Percentiles rank a stretch among this genome's conserved stretches.
Evolutionary conservation across 192 early-diverging fungal genomes (phyloP).

Genomic region (Coemansia biformis): DNA sequence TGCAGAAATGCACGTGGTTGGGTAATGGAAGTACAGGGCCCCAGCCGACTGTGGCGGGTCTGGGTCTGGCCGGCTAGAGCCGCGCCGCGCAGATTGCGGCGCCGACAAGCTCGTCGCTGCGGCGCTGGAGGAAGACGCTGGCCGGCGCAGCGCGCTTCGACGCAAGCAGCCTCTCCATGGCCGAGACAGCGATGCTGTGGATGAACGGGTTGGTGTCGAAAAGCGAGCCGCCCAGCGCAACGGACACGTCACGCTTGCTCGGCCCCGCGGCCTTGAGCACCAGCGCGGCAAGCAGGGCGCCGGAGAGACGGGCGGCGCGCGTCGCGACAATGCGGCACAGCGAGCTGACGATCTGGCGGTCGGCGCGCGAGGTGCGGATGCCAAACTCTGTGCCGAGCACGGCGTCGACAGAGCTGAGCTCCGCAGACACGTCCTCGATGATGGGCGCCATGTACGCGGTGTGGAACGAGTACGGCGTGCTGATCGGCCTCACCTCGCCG

Average conservation of each 20-base stretch:
- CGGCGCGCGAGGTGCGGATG: constrained; percentile 56
- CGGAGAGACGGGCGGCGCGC: constrained; percentile 72
- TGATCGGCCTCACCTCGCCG: constrained; percentile 49
- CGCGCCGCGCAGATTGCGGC: constrained; percentile 31
- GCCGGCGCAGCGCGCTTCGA: not conserved
- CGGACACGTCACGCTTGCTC: not conserved
- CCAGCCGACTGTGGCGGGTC: too few relatives aligned
- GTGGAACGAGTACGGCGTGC: constrained; percentile 64
- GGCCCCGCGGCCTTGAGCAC: constrained; percentile 6
- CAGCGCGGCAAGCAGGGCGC: constrained; percentile 56
- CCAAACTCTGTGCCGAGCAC: constrained; percentile 70
- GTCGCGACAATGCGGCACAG: constrained; percentile 79
- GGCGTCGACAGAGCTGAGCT: constrained; percentile 55
- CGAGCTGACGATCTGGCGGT: constrained; percentile 71
- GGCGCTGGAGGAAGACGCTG: constrained; percentile 11
- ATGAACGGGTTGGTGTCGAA: constrained; percentile 25
- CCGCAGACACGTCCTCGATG: constrained; percentile 58
- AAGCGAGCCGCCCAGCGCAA: constrained; percentile 23
- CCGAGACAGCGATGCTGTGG: constrained; percentile 4
- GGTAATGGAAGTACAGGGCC: too few relatives aligned
- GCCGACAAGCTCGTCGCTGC: constrained; percentile 19
- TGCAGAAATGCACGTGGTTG: too few relatives aligned
- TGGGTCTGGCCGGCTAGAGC: too few relatives aligned
- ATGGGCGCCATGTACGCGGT: constrained; percentile 69
- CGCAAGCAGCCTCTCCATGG: constrained; percentile 9